Evolutionary conservation across 2,329 filamentous ascomycete species (phyloP).

Genomic region (Apiospora pterosperma): DNA sequence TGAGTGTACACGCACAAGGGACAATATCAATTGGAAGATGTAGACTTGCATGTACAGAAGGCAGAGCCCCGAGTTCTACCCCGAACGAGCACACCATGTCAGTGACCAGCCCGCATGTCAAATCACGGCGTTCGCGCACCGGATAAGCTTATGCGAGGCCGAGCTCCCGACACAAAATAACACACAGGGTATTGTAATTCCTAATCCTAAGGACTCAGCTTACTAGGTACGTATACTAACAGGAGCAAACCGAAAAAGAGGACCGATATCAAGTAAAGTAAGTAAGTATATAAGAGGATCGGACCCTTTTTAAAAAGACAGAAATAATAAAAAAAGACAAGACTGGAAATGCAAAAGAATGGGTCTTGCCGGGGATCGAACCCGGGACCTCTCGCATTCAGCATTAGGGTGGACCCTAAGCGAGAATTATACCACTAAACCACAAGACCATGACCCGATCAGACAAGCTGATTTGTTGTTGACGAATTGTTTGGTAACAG

Average conservation of each 20-base stretch:
- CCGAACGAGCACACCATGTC: too few relatives aligned
- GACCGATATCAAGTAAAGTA: too few relatives aligned
- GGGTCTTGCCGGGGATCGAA: slow-evolving; percentile 8
- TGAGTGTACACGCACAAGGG: not conserved
- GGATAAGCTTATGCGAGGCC: slow-evolving; percentile 1
- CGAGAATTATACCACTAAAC: slow-evolving; percentile 8
- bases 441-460: slow-evolving; percentile 4
- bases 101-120: too few relatives aligned
- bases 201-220: too few relatives aligned
- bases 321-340: not conserved
- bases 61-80: not conserved
- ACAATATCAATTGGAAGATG: too few relatives aligned
- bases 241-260: not conserved
- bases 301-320: not conserved
- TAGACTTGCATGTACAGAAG: not conserved
- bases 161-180: not conserved
- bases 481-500: not conserved
- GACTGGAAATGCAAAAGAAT: not conserved
- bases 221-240: not conserved
- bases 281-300: too few relatives aligned
- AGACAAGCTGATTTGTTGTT: not conserved
- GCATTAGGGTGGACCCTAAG: slow-evolving; percentile 2
- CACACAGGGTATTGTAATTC: too few relatives aligned
- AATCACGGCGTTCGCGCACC: not conserved
- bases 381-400: slow-evolving; percentile 7